A percentile compares a stretch with the other conserved stretches of the same genome.
Evolutionary conservation across 306 rosid genomes (phyloP).

Genomic region (Cucumis melo): DNA sequence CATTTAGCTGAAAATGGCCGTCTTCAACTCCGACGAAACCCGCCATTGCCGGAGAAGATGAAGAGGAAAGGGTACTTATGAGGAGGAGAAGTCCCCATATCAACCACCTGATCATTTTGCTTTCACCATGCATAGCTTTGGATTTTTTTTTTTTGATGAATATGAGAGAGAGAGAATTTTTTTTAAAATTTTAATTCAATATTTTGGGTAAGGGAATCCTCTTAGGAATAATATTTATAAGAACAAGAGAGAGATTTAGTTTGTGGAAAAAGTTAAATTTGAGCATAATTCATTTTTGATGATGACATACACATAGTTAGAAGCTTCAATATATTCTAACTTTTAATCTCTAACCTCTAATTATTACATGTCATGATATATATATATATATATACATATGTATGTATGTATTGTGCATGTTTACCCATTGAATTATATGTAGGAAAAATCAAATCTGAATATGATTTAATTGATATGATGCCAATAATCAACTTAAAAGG

Average conservation of each 20-base stretch:
- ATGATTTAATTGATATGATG: too few relatives aligned
- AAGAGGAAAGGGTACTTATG: background rate
- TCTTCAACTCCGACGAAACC: background rate
- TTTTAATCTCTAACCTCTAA: too few relatives aligned
- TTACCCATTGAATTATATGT: too few relatives aligned
- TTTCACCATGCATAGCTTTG: background rate
- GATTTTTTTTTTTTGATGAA: background rate
- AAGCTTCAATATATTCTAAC: too few relatives aligned
- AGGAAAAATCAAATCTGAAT: too few relatives aligned
- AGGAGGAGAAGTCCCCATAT: background rate
- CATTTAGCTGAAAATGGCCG: conserved; percentile 28
- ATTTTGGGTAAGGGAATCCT: background rate
- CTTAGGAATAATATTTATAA: background rate
- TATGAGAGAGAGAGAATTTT: background rate
- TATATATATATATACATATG: too few relatives aligned
- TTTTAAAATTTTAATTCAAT: background rate
- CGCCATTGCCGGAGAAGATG: background rate
- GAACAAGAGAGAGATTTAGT: background rate
- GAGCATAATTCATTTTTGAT: too few relatives aligned
- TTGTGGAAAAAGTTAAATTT: too few relatives aligned
- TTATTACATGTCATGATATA: too few relatives aligned
- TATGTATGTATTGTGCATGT: too few relatives aligned
- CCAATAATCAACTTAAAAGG: too few relatives aligned
- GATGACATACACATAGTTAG: too few relatives aligned
- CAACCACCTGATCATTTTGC: background rate